Percentiles rank a stretch among this genome's conserved stretches.
Conservation (phyloP, 495 filamentous ascomycete species). For the Xylaria cubensis region DNA sequence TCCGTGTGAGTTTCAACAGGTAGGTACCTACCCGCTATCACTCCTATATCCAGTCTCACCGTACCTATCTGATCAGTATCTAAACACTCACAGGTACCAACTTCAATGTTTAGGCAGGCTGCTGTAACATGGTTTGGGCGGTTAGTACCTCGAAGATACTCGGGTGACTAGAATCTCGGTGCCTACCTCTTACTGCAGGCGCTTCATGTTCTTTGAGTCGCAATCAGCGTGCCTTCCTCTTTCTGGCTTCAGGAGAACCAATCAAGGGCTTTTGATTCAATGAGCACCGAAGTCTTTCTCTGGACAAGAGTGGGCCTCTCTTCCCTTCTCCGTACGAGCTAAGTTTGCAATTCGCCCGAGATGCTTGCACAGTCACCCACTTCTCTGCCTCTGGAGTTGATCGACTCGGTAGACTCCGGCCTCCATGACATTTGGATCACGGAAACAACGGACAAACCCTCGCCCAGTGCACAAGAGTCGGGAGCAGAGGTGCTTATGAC, state of each 20-base stretch:
- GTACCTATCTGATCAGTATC: not conserved
- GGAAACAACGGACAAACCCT: not conserved
- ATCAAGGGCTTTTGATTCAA: not conserved
- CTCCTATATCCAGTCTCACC: not conserved
- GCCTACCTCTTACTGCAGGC: no score
- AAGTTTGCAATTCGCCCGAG: not conserved
- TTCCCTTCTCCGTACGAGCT: not conserved
- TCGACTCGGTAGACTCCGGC: not conserved
- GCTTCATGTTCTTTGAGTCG: not conserved
- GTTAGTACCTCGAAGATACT: not conserved
- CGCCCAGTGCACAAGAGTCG: not conserved
- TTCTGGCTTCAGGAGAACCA: not conserved
- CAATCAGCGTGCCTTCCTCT: not conserved
- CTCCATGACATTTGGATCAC: not conserved
- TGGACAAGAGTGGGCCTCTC: not conserved
- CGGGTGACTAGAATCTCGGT: not conserved
- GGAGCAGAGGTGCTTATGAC: not conserved
- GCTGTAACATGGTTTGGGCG: not conserved
- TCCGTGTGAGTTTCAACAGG: not conserved
- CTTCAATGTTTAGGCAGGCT: not conserved
- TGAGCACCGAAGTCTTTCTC: not conserved
- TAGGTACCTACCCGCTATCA: not conserved
- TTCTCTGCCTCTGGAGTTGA: not conserved
- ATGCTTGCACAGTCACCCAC: conserved; percentile 5
- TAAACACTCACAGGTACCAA: not conserved